Evolutionary conservation across 345 rosid genomes (phyloP).

Genomic region (Passiflora organensis): DNA sequence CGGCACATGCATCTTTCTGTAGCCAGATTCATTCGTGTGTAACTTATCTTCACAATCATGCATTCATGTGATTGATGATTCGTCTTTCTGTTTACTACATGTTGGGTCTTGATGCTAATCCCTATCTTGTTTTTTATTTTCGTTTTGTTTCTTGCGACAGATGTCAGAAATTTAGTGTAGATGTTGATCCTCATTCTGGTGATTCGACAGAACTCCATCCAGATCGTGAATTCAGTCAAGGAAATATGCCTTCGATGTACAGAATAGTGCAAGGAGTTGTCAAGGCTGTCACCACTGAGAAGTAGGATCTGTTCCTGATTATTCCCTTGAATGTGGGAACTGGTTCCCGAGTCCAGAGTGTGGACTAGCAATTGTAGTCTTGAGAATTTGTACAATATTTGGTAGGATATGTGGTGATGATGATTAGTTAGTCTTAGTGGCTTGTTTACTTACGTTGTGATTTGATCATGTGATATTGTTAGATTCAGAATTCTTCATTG

Average conservation of each 20-base stretch:
- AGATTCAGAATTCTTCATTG: slow-evolving; percentile 43
- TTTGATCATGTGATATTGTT: slow-evolving; percentile 16
- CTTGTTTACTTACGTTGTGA: slow-evolving; percentile 17
- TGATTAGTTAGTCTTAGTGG: slow-evolving; percentile 26
- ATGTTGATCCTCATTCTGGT: slow-evolving; percentile 20
- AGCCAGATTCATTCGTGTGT: too few species aligned
- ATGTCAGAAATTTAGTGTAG: slow-evolving; percentile 26
- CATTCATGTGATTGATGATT: too few species aligned
- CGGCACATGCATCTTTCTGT: too few species aligned
- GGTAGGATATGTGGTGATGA: slow-evolving; percentile 19
- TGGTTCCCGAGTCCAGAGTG: slow-evolving; percentile 12
- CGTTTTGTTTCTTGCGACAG: slow-evolving; percentile 12
- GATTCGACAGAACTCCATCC: slow-evolving; percentile 16
- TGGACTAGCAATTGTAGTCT: slow-evolving; percentile 16
- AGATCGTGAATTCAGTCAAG: slow-evolving; percentile 7
- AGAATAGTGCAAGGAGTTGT: slow-evolving; percentile 22
- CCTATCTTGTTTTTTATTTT: not conserved
- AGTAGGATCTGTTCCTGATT: slow-evolving; percentile 5
- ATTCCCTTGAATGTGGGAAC: slow-evolving; percentile 6
- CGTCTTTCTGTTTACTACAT: not conserved
- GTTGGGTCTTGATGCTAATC: too few species aligned
- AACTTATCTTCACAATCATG: too few species aligned
- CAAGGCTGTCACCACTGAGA: slow-evolving; percentile 3
- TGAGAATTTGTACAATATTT: slow-evolving; percentile 36
- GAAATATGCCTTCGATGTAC: slow-evolving; percentile 29